Evolutionary conservation across 148 eudicot genomes (phyloP).

Genomic region (Arctostaphylos glauca): DNA sequence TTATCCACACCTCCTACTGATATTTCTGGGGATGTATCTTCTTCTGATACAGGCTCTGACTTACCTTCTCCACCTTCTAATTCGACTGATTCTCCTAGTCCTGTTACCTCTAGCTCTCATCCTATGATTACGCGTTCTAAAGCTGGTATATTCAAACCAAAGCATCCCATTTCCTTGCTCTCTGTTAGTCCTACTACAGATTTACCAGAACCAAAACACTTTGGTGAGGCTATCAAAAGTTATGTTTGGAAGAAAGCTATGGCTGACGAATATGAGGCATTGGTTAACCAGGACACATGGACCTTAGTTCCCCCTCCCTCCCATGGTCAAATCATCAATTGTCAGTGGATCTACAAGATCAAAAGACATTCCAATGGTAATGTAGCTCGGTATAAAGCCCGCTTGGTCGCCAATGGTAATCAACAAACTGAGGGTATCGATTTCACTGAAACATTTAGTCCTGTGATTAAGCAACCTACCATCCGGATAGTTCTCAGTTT

Average conservation of each 20-base stretch:
- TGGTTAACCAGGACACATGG: neutral
- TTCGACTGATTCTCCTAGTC: too few relatives aligned
- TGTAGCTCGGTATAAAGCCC: neutral
- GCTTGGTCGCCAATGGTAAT: neutral
- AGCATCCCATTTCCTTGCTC: neutral
- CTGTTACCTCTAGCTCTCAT: too few relatives aligned
- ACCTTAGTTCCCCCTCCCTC: neutral
- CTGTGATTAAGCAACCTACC: neutral
- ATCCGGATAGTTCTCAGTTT: neutral
- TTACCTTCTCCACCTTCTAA: too few relatives aligned
- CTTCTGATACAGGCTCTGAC: too few relatives aligned
- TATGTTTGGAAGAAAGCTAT: neutral
- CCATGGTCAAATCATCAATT: neutral
- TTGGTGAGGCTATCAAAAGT: neutral
- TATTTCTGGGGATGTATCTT: too few relatives aligned
- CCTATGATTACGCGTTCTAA: neutral
- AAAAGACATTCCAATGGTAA: neutral
- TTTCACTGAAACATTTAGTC: neutral
- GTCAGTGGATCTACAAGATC: neutral
- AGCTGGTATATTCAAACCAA: neutral
- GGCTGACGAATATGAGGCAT: neutral
- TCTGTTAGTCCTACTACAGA: neutral
- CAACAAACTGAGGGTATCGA: neutral
- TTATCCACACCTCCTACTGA: too few relatives aligned
- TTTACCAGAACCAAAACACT: neutral